Base-by-base conservation (phyloP, 2,329 filamentous ascomycete species). In the Lasiodiplodia sp. region DNA sequence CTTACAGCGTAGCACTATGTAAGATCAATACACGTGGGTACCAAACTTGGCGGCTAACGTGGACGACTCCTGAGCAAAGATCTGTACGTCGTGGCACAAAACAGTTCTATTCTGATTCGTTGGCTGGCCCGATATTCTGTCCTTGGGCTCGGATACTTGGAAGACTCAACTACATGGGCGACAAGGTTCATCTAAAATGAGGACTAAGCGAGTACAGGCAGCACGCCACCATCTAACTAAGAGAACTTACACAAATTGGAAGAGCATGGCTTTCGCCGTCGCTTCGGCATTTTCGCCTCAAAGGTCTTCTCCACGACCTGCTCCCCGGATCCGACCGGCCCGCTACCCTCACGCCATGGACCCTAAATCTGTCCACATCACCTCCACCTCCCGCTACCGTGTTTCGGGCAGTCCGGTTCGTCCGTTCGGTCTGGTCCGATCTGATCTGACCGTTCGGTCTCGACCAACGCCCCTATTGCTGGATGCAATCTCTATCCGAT, bases 271-370 rank as follows among this genome's bases (percentile, higher is more conserved):
- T 18, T n/a, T 44, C 40, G 5, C 14, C 40, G 16, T 44, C 40
- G 31, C 16, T 21, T 47, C 44, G 44, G n/a, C 7, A 47, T 21
- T 34, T 34, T 34, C 31, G 18, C 18, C n/a, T 47, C 44, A 21
- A 21, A 47, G 8, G 44, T 47, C 18, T 47, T 47, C 44, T 47
- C 44, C 44, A 47, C n/a, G 18, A 47, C 44, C 44, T 47, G 40
- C 16, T 14, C 25, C 40, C 40, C 58, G 58, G 58, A 63, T 34
- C 40, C 37, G 16, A 63, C 40, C 58, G 58, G 58, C 58, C 40
- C 40, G 37, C n/a, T 1, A 21, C 40, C 25, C 23, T 63, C 58
- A 63, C 40, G 58, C 58, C 40, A 51, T 44, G 18, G 21, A 21
- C 44, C 40, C 44, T 60, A 23, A 47, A n/a, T 38, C 8, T 60